Conservation (phyloP, 768 basidiomycete genomes). For the Mrakia hoshinonis region DNA sequence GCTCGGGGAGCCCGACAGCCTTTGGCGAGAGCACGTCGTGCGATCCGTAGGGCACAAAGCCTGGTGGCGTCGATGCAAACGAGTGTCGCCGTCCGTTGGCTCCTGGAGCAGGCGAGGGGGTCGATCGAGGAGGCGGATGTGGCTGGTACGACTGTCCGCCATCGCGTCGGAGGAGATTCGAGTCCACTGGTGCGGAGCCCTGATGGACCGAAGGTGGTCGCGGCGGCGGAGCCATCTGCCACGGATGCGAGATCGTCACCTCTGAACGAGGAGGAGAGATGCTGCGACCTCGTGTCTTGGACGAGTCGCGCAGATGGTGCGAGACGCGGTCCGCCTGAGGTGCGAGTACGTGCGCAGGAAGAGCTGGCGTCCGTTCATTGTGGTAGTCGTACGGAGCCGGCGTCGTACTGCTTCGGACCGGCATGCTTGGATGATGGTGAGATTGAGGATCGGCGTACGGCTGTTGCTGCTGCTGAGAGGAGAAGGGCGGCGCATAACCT, state of each 20-base stretch:
- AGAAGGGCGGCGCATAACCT: constrained; percentile 1
- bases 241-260: background rate
- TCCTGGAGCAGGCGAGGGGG: background rate
- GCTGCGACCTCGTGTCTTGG: background rate
- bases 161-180: constrained; percentile 8
- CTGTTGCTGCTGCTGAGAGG: background rate
- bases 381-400: background rate
- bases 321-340: constrained; percentile 11
- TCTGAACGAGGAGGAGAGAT: background rate
- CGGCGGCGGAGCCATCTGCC: background rate
- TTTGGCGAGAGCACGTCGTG: background rate
- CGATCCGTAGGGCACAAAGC: background rate
- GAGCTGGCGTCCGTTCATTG: no score
- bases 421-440: background rate
- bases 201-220: background rate
- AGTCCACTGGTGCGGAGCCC: background rate
- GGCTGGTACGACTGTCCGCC: background rate
- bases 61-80: background rate
- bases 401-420: background rate
- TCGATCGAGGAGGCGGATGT: background rate
- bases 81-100: background rate
- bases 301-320: constrained; percentile 11
- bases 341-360: background rate
- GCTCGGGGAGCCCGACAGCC: background rate
- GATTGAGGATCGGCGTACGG: background rate